Base-by-base conservation (phyloP, 257 asterid species). In the Solanum pennellii region DNA sequence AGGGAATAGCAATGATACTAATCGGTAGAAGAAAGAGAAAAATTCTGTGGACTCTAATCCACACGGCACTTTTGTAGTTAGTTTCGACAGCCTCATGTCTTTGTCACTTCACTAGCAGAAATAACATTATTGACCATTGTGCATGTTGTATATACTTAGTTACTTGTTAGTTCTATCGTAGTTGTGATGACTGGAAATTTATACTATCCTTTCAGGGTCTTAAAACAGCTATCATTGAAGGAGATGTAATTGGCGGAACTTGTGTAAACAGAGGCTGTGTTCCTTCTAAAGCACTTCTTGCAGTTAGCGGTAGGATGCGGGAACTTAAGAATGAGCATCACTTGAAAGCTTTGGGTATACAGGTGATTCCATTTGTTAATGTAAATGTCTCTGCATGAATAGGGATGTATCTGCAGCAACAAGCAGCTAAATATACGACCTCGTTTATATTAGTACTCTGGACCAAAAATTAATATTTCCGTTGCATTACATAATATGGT, bases 251-350 rank as follows among this genome's bases (percentile, higher is more conserved):
- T 12, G 99, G 99, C 27, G 99, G 99, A 88, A 96, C 99, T 35
- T 94, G 99, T 89, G 98, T 96, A 71, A 96, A 94, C 83, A 92
- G 99, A 91, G 98, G 98, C 16, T 94, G 98, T 69, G 98, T 94
- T 85, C 98, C 99, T 88, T 96, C 99, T 83, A 95, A 95, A 91
- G 98, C 98, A 79, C 98, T 95, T 89, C 94, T 95, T 85, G 97
- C 98, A 79, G 98, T 92, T 60, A 95, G 98, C 87, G 98, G 98
- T 49, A 92, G 98, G 84, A 96, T 94, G 98, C 91, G 98, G 68
- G 98, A 95, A 88, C 98, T 96, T 91, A 97, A 94, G 87, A 93
- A 93, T 85, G 97, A 93, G 86, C 98, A 92, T 42, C 99, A 94
- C 85, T 88, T 96, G 96, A 95, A 96, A 90, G 91, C 98, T 65